These are phyloP conservation scores for Ascochyta fabae DNA, from an alignment of 2,329 filamentous ascomycete genomes.

Conservation along the genomic window DNA sequence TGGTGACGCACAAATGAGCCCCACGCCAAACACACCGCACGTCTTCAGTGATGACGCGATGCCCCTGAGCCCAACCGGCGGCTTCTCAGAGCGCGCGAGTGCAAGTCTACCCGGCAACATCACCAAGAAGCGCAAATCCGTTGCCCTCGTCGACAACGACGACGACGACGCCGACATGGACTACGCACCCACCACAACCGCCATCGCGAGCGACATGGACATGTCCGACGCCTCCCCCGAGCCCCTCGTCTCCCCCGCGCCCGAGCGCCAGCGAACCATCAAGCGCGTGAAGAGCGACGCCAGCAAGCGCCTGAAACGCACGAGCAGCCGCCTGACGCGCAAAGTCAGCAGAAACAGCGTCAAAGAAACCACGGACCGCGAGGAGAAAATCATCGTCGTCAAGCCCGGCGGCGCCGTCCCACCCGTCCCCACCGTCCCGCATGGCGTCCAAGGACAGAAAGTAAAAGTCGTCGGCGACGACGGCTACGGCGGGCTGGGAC, in stretches of 20 bases:
- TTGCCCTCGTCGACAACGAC: slow-evolving; percentile 31
- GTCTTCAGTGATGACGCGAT: slow-evolving; percentile 35
- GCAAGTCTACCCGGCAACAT: slow-evolving; percentile 21
- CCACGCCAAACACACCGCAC: slow-evolving; percentile 16
- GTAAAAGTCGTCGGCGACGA: slow-evolving; percentile 27
- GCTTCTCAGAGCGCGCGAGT: neutral
- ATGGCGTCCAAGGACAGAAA: slow-evolving; percentile 28
- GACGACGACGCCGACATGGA: slow-evolving; percentile 27
- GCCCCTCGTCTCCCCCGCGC: neutral
- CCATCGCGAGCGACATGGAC: slow-evolving; percentile 28
- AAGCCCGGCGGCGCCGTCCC: slow-evolving; percentile 42
- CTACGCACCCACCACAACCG: slow-evolving; percentile 32
- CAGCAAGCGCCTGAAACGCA: slow-evolving; percentile 22
- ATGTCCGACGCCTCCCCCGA: slow-evolving; percentile 10
- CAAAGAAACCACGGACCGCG: neutral
- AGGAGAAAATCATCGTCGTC: slow-evolving; percentile 32
- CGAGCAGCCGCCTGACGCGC: slow-evolving; percentile 20
- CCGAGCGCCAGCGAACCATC: slow-evolving; percentile 28
- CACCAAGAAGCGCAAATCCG: slow-evolving; percentile 50
- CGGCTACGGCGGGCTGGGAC: slow-evolving; percentile 41
- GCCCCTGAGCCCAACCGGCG: slow-evolving; percentile 3
- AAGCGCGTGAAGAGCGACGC: slow-evolving; percentile 25
- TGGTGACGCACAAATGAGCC: slow-evolving; percentile 27
- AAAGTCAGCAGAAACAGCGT: neutral
- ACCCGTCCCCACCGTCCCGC: slow-evolving; percentile 37